Conservation (phyloP, 805 yeast genomes). For the Spencermartinsiella europaea region DNA sequence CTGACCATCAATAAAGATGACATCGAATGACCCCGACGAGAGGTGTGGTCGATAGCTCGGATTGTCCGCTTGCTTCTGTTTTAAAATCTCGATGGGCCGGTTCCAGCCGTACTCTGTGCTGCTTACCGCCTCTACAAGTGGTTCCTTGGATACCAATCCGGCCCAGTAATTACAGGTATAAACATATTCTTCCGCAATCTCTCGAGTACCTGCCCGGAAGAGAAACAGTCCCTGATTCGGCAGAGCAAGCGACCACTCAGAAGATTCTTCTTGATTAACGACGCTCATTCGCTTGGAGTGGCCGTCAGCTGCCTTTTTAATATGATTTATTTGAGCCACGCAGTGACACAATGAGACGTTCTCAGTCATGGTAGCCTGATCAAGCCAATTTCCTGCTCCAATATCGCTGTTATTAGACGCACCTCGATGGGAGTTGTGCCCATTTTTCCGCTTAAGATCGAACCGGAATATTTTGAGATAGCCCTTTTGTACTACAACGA, state of each 20-base stretch:
- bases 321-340: conserved; percentile 35
- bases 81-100: conserved; percentile 13
- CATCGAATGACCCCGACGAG: conserved; percentile 12
- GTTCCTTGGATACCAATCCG: conserved; percentile 72
- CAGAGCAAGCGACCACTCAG: conserved; percentile 50
- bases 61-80: not conserved
- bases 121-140: conserved; percentile 64
- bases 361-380: conserved; percentile 53
- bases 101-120: conserved; percentile 78
- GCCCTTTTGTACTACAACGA: conserved; percentile 63
- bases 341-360: conserved; percentile 44
- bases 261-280: conserved; percentile 27
- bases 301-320: conserved; percentile 1
- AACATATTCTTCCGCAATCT: conserved; percentile 63
- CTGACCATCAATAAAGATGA: conserved; percentile 18
- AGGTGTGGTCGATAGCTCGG: conserved; percentile 1
- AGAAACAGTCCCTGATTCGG: conserved; percentile 43
- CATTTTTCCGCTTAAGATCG: conserved; percentile 7
- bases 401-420: conserved; percentile 16
- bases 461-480: conserved; percentile 37
- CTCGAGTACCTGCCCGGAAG: conserved; percentile 60
- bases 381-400: conserved; percentile 67
- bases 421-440: not conserved
- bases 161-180: conserved; percentile 88
- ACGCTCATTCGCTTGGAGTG: not conserved